Percentiles rank a stretch among this genome's conserved stretches.
Conservation (phyloP, 2,329 filamentous ascomycete genomes). For the Albophoma yamanashiensis region DNA sequence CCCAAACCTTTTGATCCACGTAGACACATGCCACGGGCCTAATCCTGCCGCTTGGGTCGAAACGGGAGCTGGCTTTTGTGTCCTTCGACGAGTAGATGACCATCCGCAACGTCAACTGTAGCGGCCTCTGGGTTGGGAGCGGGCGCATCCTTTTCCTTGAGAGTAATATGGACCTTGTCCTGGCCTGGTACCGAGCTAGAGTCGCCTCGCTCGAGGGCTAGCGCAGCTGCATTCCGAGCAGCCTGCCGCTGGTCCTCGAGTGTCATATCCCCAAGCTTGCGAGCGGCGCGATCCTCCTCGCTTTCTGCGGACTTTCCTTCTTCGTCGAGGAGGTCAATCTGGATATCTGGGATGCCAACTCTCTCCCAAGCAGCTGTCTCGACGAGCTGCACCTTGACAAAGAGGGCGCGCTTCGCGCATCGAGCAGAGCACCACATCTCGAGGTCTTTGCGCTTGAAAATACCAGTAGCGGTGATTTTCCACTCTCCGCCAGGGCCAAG, state of each 20-base stretch:
- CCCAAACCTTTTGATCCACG: not conserved
- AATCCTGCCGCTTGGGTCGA: slow-evolving; percentile 1
- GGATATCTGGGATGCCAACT: slow-evolving; percentile 42
- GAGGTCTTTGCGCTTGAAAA: slow-evolving; percentile 60
- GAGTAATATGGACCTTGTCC: slow-evolving; percentile 33
- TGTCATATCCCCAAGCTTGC: slow-evolving; percentile 29
- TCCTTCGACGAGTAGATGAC: slow-evolving; percentile 39
- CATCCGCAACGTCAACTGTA: slow-evolving; percentile 20
- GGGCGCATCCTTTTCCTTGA: slow-evolving; percentile 37
- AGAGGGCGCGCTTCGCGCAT: slow-evolving; percentile 72
- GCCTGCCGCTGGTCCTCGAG: slow-evolving; percentile 31
- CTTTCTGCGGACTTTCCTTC: slow-evolving; percentile 30
- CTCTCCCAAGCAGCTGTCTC: slow-evolving; percentile 82
- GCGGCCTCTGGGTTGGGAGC: slow-evolving; percentile 13
- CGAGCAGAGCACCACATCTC: slow-evolving; percentile 80
- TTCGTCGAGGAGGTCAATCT: slow-evolving; percentile 59
- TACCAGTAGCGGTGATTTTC: slow-evolving; percentile 50
- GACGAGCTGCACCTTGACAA: slow-evolving; percentile 78
- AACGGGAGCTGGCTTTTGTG: slow-evolving; percentile 29
- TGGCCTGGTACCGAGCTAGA: slow-evolving; percentile 6
- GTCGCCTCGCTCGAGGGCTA: slow-evolving; percentile 40
- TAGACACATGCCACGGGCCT: not conserved
- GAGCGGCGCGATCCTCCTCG: slow-evolving; percentile 24
- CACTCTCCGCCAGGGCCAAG: slow-evolving; percentile 51
- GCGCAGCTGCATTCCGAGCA: slow-evolving; percentile 26